Evolutionary conservation across 805 yeast genomes (phyloP).

Genomic region (Wickerhamia fluorescens): DNA sequence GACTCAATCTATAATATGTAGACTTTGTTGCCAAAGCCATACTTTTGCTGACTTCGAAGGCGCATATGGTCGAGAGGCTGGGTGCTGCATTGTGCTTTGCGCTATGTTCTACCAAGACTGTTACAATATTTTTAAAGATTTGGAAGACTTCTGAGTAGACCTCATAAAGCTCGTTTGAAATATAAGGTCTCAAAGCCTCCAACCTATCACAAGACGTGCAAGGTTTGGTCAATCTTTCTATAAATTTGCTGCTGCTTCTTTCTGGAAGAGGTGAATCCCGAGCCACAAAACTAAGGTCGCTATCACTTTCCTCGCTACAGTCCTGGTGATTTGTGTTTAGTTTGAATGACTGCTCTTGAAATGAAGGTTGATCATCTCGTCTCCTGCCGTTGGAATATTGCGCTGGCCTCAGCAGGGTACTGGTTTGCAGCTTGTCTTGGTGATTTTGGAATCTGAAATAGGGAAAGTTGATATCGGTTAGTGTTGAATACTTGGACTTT

Average conservation of each 20-base stretch:
- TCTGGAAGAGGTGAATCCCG: neutral
- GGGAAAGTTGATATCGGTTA: conserved; percentile 9
- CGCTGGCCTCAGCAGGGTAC: too few species aligned
- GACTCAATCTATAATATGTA: conserved; percentile 26
- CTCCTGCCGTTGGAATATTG: too few species aligned
- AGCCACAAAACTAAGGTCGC: too few species aligned
- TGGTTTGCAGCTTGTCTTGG: too few species aligned
- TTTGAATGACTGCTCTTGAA: too few species aligned
- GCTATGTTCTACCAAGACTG: conserved; percentile 5
- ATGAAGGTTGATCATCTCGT: too few species aligned
- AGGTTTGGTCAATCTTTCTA: too few species aligned
- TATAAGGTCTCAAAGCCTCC: conserved; percentile 15
- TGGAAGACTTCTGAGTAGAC: conserved; percentile 25
- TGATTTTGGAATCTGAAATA: too few species aligned
- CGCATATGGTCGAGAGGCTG: conserved; percentile 17
- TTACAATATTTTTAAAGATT: conserved; percentile 21
- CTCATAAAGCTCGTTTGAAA: conserved; percentile 20
- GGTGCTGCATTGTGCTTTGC: conserved; percentile 1
- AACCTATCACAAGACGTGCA: conserved; percentile 17
- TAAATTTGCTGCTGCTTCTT: neutral
- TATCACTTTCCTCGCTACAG: neutral
- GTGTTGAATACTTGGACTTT: conserved; percentile 19
- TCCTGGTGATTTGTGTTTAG: conserved; percentile 1
- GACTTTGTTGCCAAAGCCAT: conserved; percentile 29
- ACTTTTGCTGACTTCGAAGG: conserved; percentile 24